These are phyloP conservation scores for Camelina laxa DNA, from an alignment of 345 rosid genomes.

Conservation along the genomic window DNA sequence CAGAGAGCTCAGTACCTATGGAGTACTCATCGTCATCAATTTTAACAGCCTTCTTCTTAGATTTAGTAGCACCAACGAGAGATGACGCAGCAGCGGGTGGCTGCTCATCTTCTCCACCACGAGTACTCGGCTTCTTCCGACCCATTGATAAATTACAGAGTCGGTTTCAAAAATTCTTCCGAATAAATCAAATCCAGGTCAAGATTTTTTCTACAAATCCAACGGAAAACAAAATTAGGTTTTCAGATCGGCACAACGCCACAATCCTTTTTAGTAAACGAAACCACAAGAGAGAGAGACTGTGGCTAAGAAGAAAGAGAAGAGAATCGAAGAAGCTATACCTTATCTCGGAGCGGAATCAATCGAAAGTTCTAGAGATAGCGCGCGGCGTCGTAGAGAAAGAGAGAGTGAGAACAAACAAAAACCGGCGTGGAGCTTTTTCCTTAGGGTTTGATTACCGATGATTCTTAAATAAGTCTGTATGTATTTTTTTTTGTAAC, in stretches of 20 bases:
- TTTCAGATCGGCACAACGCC: conserved; percentile 16
- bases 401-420: not conserved
- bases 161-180: conserved; percentile 11
- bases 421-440: too few species aligned
- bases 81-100: conserved; percentile 41
- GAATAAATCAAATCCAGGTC: conserved; percentile 19
- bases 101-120: conserved; percentile 67
- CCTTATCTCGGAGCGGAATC: not conserved
- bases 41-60: conserved; percentile 68
- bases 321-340: conserved; percentile 24
- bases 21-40: conserved; percentile 91
- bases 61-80: conserved; percentile 58
- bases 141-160: conserved; percentile 53
- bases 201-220: not conserved
- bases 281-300: conserved; percentile 8
- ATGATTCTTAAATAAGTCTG: not conserved
- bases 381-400: conserved; percentile 37
- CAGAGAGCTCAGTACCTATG: conserved; percentile 59
- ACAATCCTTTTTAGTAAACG: not conserved
- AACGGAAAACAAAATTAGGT: not conserved
- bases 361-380: conserved; percentile 2
- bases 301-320: not conserved
- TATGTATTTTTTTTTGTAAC: not conserved
- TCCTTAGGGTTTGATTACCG: conserved; percentile 2
- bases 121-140: conserved; percentile 63